These are phyloP conservation scores for Adansonia rubrostipa DNA, from an alignment of 441 rosid species.

Conservation along the genomic window DNA sequence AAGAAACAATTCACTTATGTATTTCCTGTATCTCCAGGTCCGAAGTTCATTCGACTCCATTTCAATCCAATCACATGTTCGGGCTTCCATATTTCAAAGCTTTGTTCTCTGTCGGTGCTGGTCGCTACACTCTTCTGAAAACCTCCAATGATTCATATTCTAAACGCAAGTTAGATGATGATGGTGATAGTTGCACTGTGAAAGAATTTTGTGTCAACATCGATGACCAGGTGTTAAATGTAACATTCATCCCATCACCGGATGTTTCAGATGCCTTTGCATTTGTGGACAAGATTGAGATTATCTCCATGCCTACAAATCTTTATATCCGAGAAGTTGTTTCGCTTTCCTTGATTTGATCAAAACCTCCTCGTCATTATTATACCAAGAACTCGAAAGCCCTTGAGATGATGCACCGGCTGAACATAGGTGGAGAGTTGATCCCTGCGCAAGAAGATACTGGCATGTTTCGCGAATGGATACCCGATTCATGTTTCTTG, in stretches of 20 bases:
- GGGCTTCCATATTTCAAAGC: not conserved
- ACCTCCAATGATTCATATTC: conserved; percentile 5
- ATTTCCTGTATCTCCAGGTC: not conserved
- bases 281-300: conserved; percentile 10
- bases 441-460: not conserved
- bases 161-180: not conserved
- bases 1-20: not conserved
- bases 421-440: conserved; percentile 8
- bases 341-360: not conserved
- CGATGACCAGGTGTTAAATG: not conserved
- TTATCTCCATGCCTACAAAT: conserved; percentile 2
- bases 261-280: conserved; percentile 10
- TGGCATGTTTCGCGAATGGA: conserved; percentile 12
- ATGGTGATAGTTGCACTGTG: not conserved
- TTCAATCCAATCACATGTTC: not conserved
- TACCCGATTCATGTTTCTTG: not conserved
- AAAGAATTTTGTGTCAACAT: not conserved
- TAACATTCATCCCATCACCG: conserved; percentile 8
- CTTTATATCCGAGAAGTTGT: conserved; percentile 8
- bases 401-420: not conserved
- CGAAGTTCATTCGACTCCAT: not conserved
- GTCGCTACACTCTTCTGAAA: conserved; percentile 4
- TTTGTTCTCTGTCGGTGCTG: not conserved
- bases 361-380: not conserved
- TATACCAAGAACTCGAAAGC: conserved; percentile 6